phyloP scores from a whole-genome alignment of 2,329 filamentous ascomycete species.

The Phaeophleospora eucalypticola region DNA sequence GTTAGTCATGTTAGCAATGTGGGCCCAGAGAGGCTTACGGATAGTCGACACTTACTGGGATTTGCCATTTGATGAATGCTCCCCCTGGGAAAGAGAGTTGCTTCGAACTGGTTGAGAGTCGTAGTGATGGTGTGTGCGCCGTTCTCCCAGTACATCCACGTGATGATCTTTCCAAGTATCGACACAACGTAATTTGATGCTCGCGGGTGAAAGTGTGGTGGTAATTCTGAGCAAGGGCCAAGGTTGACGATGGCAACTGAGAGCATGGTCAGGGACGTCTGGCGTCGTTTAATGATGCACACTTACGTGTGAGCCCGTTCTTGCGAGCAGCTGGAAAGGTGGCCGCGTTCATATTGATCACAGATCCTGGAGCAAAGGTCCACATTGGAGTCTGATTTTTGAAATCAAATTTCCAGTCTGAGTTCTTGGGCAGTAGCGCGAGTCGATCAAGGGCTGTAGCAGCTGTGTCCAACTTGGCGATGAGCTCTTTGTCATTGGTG shows the following conservation, averaged over 20 bases:
- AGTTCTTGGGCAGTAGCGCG: constrained; percentile 37
- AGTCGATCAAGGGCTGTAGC: constrained; percentile 46
- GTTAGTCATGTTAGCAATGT: too few relatives aligned
- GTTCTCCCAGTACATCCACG: constrained; percentile 52
- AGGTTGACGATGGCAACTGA: constrained; percentile 39
- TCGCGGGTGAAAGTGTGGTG: constrained; percentile 49
- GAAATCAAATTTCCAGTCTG: constrained; percentile 51
- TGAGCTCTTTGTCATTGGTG: constrained; percentile 38
- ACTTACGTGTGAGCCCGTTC: constrained; percentile 46
- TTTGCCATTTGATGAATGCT: constrained; percentile 51
- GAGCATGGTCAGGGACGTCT: constrained; percentile 7
- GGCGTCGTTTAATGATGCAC: neutral
- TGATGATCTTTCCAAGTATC: constrained; percentile 47
- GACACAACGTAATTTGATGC: constrained; percentile 49
- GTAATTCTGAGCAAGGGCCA: constrained; percentile 51
- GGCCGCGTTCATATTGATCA: constrained; percentile 51
- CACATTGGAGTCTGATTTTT: constrained; percentile 37
- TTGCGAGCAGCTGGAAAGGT: constrained; percentile 48
- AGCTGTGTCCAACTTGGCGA: constrained; percentile 37
- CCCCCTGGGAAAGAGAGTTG: constrained; percentile 49
- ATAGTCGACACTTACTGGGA: constrained; percentile 34
- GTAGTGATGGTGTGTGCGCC: constrained; percentile 42
- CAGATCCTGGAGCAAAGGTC: constrained; percentile 44
- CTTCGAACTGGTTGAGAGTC: constrained; percentile 42
- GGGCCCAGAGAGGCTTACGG: neutral